Conservation (phyloP, 345 rosid species). For the Salix suchowensis region DNA sequence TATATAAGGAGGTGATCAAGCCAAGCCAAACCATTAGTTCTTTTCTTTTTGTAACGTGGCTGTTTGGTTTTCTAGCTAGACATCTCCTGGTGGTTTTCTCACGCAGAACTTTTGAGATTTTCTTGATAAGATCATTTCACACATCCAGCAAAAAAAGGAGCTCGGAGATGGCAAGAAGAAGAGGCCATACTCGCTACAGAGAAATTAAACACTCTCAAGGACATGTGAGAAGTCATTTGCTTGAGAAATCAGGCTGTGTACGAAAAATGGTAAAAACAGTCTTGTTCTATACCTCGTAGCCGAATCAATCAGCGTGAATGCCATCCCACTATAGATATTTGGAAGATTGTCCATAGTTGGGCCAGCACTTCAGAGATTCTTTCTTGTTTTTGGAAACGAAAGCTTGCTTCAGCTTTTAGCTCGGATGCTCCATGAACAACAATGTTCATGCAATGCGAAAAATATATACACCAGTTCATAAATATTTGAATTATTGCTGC, state of each 20-base stretch:
- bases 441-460: not conserved
- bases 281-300: not conserved
- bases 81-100: not conserved
- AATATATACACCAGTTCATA: not conserved
- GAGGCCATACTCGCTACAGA: not conserved
- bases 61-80: not conserved
- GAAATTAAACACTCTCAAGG: not conserved
- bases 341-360: constrained; percentile 11
- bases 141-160: not conserved
- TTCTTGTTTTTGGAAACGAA: constrained; percentile 13
- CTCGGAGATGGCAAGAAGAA: not conserved
- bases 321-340: not conserved
- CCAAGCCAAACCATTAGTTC: not conserved
- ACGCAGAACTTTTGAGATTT: not conserved
- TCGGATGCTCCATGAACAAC: not conserved
- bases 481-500: not conserved
- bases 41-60: not conserved
- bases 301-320: not conserved
- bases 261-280: not conserved
- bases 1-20: not conserved
- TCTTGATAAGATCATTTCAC: not conserved
- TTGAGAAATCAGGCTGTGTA: not conserved
- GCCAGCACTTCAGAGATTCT: constrained; percentile 18
- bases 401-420: constrained; percentile 8
- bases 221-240: not conserved